Base-by-base conservation (phyloP, 2,329 filamentous ascomycete species). In the Pestalotiopsis sp. region DNA sequence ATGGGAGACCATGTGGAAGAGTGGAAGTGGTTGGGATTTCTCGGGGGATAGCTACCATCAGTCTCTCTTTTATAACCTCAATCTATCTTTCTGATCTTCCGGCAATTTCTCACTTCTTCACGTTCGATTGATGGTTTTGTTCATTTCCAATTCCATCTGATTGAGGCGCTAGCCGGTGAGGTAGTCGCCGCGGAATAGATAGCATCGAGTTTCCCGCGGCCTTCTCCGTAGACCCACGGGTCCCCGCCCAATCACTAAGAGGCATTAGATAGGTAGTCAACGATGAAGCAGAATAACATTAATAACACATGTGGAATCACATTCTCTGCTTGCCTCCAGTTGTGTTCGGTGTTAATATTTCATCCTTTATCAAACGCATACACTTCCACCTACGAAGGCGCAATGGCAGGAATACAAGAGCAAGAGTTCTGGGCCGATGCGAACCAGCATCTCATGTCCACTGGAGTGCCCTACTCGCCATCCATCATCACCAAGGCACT, bases 401-500 rank as follows among this genome's bases (percentile, higher is more conserved):
- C 45, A 52, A 52, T 52, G 45, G 45, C 45, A n/a, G 20, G 20
- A n/a, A 9, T 52, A 12, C 45, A 52, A 20, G 45, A 52, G 17
- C 45, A 52, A n/a, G 45, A 52, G 45, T 78, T 83, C 72, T 82
- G 76, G 70, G 68, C 76, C 52, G 79, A 75, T 66, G 78, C 80
- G 40, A 73, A 80, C 71, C 79, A 79, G 70, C 80, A 83, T 70
- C 76, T 83, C 36, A 81, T 85, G 76, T 72, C 74, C 23, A 85
- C 81, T 1, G 80, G 85, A 14, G 78, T 84, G 0, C 77, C 79
- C 69, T 81, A 72, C 75, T 81, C 73, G 5, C 78, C 74, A 11
- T 68, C 79, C 25, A 74, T 87, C 38, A 83, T 87, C 71, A 82
- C 79, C 61, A 80, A 78, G 45, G 84, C 84, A 13, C 71, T 80